A percentile compares a stretch with the other conserved stretches of the same genome.
These are phyloP conservation scores for Backusella westeae DNA, from an alignment of 192 early-diverging fungal genomes.

Conservation along the genomic window DNA sequence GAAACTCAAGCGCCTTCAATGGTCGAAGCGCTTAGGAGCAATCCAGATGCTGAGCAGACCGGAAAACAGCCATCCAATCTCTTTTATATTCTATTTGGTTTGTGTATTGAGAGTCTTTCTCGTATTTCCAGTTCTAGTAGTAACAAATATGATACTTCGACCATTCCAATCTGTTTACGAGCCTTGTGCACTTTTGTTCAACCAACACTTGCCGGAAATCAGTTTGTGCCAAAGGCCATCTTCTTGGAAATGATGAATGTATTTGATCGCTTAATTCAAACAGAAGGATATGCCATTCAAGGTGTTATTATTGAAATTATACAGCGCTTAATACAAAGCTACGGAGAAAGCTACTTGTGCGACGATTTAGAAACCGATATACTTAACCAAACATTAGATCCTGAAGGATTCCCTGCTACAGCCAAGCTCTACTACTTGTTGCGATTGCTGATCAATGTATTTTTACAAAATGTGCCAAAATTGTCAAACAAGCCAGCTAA, in stretches of 20 bases:
- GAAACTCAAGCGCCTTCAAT: slow-evolving; percentile 45
- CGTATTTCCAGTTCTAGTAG: slow-evolving; percentile 38
- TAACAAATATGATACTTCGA: slow-evolving; percentile 32
- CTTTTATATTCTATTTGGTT: slow-evolving; percentile 68
- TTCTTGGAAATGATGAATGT: slow-evolving; percentile 71
- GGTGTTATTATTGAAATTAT: slow-evolving; percentile 50
- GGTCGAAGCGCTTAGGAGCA: slow-evolving; percentile 40
- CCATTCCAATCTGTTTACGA: slow-evolving; percentile 49
- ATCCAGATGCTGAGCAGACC: slow-evolving; percentile 13
- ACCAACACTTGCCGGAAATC: slow-evolving; percentile 33
- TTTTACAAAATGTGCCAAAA: slow-evolving; percentile 43
- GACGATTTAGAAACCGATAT: slow-evolving; percentile 35
- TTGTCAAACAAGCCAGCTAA: slow-evolving; percentile 26
- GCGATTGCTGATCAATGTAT: slow-evolving; percentile 41
- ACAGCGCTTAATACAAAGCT: slow-evolving; percentile 44
- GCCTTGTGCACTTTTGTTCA: slow-evolving; percentile 54
- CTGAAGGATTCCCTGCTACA: slow-evolving; percentile 33
- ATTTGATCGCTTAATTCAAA: slow-evolving; percentile 70
- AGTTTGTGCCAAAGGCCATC: slow-evolving; percentile 45
- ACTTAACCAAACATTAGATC: slow-evolving; percentile 28
- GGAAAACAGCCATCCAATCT: slow-evolving; percentile 33
- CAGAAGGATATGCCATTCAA: slow-evolving; percentile 62
- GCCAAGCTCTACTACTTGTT: slow-evolving; percentile 43
- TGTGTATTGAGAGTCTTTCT: slow-evolving; percentile 63
- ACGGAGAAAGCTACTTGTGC: slow-evolving; percentile 32